These are phyloP conservation scores for Candida silvicultrix DNA, from an alignment of 805 yeast genomes.

Conservation along the genomic window DNA sequence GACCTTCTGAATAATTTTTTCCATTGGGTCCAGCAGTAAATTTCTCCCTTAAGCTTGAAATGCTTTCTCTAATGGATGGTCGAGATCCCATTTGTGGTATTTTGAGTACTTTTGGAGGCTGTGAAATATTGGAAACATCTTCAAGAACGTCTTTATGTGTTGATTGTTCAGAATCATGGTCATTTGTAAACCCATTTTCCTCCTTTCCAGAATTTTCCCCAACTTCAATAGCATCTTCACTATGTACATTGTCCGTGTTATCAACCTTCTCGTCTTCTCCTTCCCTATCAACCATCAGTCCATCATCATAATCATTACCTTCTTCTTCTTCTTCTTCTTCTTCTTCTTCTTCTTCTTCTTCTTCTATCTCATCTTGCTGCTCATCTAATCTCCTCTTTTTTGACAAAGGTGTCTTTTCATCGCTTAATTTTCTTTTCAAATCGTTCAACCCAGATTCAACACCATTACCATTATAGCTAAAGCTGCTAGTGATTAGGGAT, in stretches of 20 bases:
- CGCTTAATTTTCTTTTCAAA: neutral
- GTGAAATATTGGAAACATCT: no score
- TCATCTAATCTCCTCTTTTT: neutral
- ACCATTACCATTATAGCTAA: neutral
- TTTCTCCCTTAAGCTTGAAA: neutral
- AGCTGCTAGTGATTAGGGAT: slow-evolving; percentile 1
- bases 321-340: neutral
- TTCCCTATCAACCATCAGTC: no score
- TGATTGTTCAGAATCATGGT: no score
- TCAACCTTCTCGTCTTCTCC: no score
- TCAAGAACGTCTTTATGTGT: no score
- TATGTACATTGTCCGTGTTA: no score
- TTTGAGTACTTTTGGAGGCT: no score
- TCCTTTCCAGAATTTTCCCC: no score
- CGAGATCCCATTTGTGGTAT: neutral
- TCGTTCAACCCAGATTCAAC: neutral
- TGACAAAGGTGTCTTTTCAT: neutral
- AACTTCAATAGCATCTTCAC: no score
- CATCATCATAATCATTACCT: neutral
- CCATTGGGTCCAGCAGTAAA: no score
- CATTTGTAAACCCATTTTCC: no score
- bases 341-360: slow-evolving; percentile 2
- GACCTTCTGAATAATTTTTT: neutral
- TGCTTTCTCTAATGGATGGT: neutral
- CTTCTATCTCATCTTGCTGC: slow-evolving; percentile 5